A percentile compares a stretch with the other conserved stretches of the same genome.
These are phyloP conservation scores for Neocucurbitaria cava DNA, from an alignment of 2,329 filamentous ascomycete species.

Conservation along the genomic window DNA sequence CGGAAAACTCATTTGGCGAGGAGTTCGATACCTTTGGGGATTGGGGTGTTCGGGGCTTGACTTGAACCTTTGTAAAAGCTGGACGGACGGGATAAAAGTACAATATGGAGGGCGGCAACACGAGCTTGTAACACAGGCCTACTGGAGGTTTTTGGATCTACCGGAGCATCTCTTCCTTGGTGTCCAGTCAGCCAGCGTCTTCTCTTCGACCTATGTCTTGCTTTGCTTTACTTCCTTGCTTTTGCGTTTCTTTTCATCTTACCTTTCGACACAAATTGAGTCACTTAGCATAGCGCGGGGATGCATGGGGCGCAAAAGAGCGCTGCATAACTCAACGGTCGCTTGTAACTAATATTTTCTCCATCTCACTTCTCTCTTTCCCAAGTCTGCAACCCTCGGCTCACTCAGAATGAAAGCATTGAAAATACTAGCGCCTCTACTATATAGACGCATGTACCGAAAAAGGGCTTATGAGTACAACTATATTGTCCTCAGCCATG, in stretches of 20 bases:
- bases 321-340: conserved; percentile 7
- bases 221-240: conserved; percentile 6
- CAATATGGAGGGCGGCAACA: conserved; percentile 36
- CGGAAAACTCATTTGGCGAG: conserved; percentile 44
- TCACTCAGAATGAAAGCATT: background rate
- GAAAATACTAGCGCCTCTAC: background rate
- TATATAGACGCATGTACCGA: background rate
- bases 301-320: conserved; percentile 10
- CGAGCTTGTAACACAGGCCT: conserved; percentile 14
- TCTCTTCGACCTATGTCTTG: conserved; percentile 10
- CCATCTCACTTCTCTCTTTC: conserved; percentile 2
- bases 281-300: conserved; percentile 10
- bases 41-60: conserved; percentile 43
- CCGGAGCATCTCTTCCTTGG: conserved; percentile 21
- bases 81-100: conserved; percentile 36
- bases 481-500: background rate
- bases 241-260: conserved; percentile 2
- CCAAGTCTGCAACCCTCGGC: background rate
- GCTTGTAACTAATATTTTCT: conserved; percentile 13
- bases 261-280: conserved; percentile 21
- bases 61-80: conserved; percentile 39
- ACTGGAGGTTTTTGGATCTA: conserved; percentile 28
- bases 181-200: conserved; percentile 15
- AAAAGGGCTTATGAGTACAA: background rate
- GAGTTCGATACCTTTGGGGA: conserved; percentile 49